Conservation (phyloP, 768 basidiomycete species). For the Naematelia encephala region DNA sequence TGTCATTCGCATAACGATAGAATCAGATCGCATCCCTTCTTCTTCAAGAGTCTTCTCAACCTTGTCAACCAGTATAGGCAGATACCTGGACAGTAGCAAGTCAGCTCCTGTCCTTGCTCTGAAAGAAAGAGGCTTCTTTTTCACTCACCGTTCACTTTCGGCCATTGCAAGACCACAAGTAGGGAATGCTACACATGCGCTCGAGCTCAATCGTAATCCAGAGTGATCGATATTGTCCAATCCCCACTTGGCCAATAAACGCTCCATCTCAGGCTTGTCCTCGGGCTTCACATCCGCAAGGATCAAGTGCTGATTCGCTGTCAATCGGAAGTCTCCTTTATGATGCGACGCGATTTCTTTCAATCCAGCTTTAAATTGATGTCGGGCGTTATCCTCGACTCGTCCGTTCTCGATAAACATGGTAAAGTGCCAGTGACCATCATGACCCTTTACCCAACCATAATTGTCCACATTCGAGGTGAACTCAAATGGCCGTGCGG, state of each 20-base stretch:
- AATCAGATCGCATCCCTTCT: constrained; percentile 85
- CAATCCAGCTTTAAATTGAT: constrained; percentile 87
- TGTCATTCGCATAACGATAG: constrained; percentile 98
- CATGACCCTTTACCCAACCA: constrained; percentile 83
- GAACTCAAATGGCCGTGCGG: constrained; percentile 74
- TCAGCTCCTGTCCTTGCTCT: constrained; percentile 40
- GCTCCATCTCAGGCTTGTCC: constrained; percentile 74
- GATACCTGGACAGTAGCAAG: constrained; percentile 58
- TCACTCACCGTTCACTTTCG: constrained; percentile 62
- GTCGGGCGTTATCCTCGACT: constrained; percentile 80
- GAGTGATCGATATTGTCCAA: constrained; percentile 79
- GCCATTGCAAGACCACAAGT: constrained; percentile 81
- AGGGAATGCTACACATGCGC: constrained; percentile 96
- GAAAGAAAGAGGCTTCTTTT: background rate
- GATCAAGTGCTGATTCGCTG: constrained; percentile 90
- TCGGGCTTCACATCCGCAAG: constrained; percentile 74
- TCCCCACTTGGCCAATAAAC: constrained; percentile 74
- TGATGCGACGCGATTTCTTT: constrained; percentile 89
- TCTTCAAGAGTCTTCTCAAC: constrained; percentile 93
- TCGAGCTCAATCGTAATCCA: constrained; percentile 78
- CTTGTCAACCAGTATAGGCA: constrained; percentile 85
- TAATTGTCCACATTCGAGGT: constrained; percentile 88
- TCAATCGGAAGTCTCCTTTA: constrained; percentile 89
- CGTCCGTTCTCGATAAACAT: constrained; percentile 97
- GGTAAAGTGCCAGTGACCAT: constrained; percentile 87